Percentiles rank a stretch among this genome's conserved stretches.
Conservation (phyloP, 2,329 filamentous ascomycete genomes). For the Hypoxylon sp. region DNA sequence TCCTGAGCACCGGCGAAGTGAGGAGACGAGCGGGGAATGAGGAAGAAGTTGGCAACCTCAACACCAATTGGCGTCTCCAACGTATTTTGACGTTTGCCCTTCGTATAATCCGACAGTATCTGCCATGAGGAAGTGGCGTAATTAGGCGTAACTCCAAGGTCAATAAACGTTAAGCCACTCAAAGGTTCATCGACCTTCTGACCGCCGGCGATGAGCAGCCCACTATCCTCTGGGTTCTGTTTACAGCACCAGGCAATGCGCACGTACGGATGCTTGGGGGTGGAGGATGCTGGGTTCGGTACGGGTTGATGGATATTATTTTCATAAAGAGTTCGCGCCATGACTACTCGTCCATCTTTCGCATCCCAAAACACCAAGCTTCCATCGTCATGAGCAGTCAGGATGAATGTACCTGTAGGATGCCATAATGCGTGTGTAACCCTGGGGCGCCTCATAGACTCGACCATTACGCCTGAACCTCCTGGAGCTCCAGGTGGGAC, state of each 20-base stretch:
- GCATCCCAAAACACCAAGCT: constrained; percentile 95
- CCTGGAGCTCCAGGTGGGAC: constrained; percentile 86
- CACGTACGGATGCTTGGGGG: constrained; percentile 80
- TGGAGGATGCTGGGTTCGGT: constrained; percentile 64
- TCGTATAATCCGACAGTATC: constrained; percentile 81
- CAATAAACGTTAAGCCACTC: constrained; percentile 88
- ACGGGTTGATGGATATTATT: constrained; percentile 79
- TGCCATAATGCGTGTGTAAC: constrained; percentile 93
- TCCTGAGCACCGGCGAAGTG: constrained; percentile 92
- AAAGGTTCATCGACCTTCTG: constrained; percentile 74
- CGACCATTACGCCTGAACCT: constrained; percentile 76
- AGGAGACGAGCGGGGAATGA: constrained; percentile 85
- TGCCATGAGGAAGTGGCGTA: constrained; percentile 96
- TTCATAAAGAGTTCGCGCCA: constrained; percentile 84
- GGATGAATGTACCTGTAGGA: constrained; percentile 89
- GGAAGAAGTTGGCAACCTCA: constrained; percentile 83
- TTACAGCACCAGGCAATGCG: constrained; percentile 95
- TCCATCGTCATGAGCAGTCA: constrained; percentile 90
- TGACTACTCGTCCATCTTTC: constrained; percentile 86
- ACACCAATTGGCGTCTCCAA: constrained; percentile 83
- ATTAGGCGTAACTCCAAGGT: constrained; percentile 88
- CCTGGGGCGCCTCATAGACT: constrained; percentile 76
- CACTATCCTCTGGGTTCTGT: constrained; percentile 92
- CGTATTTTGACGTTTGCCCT: constrained; percentile 79
- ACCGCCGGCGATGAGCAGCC: constrained; percentile 87